Percentiles rank a stretch among this genome's conserved stretches.
These are phyloP conservation scores for Alliaria petiolata DNA, from an alignment of 345 rosid genomes.

Conservation along the genomic window DNA sequence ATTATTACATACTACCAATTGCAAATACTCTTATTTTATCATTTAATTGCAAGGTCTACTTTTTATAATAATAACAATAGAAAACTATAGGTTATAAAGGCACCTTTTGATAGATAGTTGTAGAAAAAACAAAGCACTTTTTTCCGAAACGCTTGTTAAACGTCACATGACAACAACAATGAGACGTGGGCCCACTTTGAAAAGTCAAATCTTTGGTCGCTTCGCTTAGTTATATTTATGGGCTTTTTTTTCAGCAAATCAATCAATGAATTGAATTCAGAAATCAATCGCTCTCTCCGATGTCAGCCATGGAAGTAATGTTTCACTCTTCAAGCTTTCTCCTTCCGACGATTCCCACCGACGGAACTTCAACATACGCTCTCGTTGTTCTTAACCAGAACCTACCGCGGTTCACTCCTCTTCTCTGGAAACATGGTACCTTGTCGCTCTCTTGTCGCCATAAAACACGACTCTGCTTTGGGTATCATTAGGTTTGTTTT, in stretches of 20 bases:
- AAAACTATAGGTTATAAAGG: neutral
- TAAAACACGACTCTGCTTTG: slow-evolving; percentile 20
- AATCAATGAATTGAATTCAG: neutral
- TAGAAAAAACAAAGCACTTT: neutral
- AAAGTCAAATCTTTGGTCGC: too few species aligned
- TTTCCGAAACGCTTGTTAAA: neutral
- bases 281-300: neutral
- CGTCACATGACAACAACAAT: neutral
- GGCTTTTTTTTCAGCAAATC: neutral
- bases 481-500: neutral
- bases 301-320: slow-evolving; percentile 55
- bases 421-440: slow-evolving; percentile 83
- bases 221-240: too few species aligned
- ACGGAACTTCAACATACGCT: slow-evolving; percentile 40
- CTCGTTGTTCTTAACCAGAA: slow-evolving; percentile 72
- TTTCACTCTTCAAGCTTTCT: slow-evolving; percentile 72
- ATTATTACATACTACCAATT: too few species aligned
- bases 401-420: slow-evolving; percentile 72
- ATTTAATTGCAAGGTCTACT: too few species aligned
- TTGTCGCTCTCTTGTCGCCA: neutral
- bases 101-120: neutral
- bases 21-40: too few species aligned
- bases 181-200: slow-evolving; percentile 4
- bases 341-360: slow-evolving; percentile 44
- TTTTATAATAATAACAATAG: neutral